A percentile compares a stretch with the other conserved stretches of the same genome.
These are phyloP conservation scores for Ganoderma resinaceum DNA, from an alignment of 1,284 basidiomycete species.

Conservation along the genomic window DNA sequence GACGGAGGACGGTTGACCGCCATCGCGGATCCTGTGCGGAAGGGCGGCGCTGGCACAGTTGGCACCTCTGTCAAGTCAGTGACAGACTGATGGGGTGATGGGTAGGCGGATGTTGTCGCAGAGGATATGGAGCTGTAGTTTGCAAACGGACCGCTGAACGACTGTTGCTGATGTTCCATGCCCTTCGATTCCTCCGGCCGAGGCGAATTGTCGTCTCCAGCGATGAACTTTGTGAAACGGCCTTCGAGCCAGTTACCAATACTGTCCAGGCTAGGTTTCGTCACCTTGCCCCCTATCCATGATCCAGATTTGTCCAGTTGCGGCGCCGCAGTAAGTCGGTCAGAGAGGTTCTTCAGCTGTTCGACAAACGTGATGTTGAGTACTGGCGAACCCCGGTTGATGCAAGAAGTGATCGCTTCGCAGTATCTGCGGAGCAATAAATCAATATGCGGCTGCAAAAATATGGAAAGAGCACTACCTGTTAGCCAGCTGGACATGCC, in stretches of 20 bases:
- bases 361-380: slow-evolving; percentile 73
- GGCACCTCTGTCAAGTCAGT: slow-evolving; percentile 52
- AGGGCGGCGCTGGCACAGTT: slow-evolving; percentile 47
- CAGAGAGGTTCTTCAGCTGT: slow-evolving; percentile 83
- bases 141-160: slow-evolving; percentile 85
- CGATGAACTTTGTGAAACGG: slow-evolving; percentile 96
- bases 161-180: slow-evolving; percentile 46
- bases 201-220: slow-evolving; percentile 78
- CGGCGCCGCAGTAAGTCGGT: slow-evolving; percentile 82
- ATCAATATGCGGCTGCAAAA: not conserved
- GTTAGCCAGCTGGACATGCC: slow-evolving; percentile 76
- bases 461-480: slow-evolving; percentile 52
- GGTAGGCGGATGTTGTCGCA: slow-evolving; percentile 69
- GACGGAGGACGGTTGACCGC: slow-evolving; percentile 51
- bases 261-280: slow-evolving; percentile 90
- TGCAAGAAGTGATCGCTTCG: slow-evolving; percentile 83
- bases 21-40: slow-evolving; percentile 72
- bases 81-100: slow-evolving; percentile 72
- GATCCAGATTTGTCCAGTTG: slow-evolving; percentile 76
- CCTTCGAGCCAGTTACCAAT: slow-evolving; percentile 95
- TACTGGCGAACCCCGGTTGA: slow-evolving; percentile 73
- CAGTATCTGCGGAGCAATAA: slow-evolving; percentile 77
- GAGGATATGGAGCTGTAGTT: slow-evolving; percentile 96
- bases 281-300: slow-evolving; percentile 84
- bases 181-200: slow-evolving; percentile 49